phyloP scores from a whole-genome alignment of 2,329 filamentous ascomycete genomes.

The Talaromyces sp. region DNA sequence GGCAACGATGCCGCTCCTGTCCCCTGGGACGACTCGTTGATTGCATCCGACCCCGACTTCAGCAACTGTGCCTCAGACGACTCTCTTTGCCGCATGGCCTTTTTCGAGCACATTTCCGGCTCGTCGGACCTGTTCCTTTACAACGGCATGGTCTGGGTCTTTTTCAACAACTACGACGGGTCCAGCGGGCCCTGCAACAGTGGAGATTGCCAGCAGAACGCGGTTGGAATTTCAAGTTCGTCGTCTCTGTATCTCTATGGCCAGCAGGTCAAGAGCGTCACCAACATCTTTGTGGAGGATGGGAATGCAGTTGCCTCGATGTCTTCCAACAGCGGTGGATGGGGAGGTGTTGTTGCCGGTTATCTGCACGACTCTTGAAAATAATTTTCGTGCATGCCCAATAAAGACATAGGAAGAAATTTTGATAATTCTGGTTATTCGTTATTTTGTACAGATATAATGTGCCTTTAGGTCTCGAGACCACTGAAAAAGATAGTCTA shows the following conservation, averaged over 20 bases:
- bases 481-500: no score
- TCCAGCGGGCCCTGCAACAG: slow-evolving; percentile 11
- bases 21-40: slow-evolving; percentile 20
- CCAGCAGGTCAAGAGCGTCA: slow-evolving; percentile 22
- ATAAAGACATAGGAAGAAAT: neutral
- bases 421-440: neutral
- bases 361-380: slow-evolving; percentile 16
- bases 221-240: slow-evolving; percentile 22
- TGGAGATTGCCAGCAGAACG: slow-evolving; percentile 33
- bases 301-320: slow-evolving; percentile 18
- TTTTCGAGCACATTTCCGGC: slow-evolving; percentile 23
- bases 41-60: slow-evolving; percentile 22
- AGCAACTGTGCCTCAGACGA: slow-evolving; percentile 23
- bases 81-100: slow-evolving; percentile 31
- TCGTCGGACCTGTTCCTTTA: slow-evolving; percentile 33
- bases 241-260: slow-evolving; percentile 23
- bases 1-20: slow-evolving; percentile 25
- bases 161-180: slow-evolving; percentile 32
- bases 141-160: slow-evolving; percentile 34
- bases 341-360: slow-evolving; percentile 29
- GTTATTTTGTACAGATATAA: neutral
- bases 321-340: slow-evolving; percentile 26
- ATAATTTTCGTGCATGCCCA: neutral
- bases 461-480: no score
- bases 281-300: slow-evolving; percentile 25